phyloP scores from a whole-genome alignment of 176 grass and related monocot species.

The Puccinellia tenuiflora region DNA sequence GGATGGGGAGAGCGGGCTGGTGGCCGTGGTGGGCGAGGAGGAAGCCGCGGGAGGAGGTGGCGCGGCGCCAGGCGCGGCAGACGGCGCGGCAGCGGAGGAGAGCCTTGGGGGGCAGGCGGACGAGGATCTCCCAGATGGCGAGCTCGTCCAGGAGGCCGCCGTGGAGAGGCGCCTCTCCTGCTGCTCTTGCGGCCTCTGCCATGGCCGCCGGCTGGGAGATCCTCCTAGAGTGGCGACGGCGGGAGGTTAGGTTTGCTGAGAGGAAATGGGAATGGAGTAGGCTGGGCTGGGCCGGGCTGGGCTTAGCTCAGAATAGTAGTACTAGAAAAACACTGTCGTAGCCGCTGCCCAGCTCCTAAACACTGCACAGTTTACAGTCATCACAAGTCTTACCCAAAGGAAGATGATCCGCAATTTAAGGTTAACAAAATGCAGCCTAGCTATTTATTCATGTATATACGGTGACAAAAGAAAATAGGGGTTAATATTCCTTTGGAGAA shows the following conservation, averaged over 20 bases:
- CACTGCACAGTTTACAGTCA: too few species aligned
- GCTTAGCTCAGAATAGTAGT: neutral
- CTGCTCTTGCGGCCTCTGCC: neutral
- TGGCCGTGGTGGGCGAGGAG: neutral
- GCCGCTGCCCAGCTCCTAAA: too few species aligned
- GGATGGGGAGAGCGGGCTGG: neutral
- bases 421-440: neutral
- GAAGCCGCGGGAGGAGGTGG: neutral
- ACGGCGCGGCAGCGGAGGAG: neutral
- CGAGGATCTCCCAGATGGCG: neutral
- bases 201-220: neutral
- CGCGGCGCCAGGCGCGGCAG: neutral
- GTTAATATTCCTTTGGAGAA: neutral
- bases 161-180: neutral
- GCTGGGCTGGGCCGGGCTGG: neutral
- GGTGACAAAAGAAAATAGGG: neutral
- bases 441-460: neutral
- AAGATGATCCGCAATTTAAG: neutral
- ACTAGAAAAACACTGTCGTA: too few species aligned
- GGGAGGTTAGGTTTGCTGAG: neutral
- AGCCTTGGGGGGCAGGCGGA: neutral
- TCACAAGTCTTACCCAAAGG: neutral
- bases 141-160: neutral
- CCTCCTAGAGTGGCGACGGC: neutral
- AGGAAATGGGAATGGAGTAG: neutral